Base-by-base conservation (phyloP, 2,329 filamentous ascomycete genomes). In the Botryotinia calthae region DNA sequence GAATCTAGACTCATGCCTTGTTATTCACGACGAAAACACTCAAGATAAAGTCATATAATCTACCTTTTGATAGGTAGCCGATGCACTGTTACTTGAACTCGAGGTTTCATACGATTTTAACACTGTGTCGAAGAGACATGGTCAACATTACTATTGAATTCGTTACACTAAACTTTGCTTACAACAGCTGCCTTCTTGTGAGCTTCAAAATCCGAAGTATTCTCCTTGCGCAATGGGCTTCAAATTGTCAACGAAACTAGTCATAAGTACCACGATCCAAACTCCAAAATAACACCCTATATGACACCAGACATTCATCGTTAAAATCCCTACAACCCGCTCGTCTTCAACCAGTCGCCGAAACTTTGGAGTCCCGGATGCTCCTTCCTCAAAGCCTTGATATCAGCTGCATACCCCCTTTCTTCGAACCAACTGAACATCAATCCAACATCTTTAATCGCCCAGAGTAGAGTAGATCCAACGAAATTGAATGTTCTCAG, bases 291-390 rank as follows among this genome's bases (percentile, higher is more conserved):
- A 63, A 34, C 31, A 46, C 68, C 58, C 16, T 59, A 56, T 28
- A 31, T 54, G 6, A 42, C 22, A 22, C n/a, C 46, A 8, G 16
- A 31, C 8, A 40, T 61, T 28, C 28, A 70, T 72, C 37, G 37
- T 42, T 28, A 72, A 16, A 37, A 16, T 42, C 8, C 12, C 28
- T 70, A 62, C 37, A 72, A 58, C 4, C 34, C 37, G 74, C 83
- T 82, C 77, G 82, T 81, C 77, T 80, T 79, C 74, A 86, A 58
- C 84, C 84, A 86, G 25, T 80, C 81, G 73, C 82, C 82, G 73
- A 86, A 84, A 70, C 82, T 81, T 75, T 82, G 81, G 74, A 87
- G 73, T 70, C 80, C 79, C 1, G 82, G 82, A 78, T 86, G 81
- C 74, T 82, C 80, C 74, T 81, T 79, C 78, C 78, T 83, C 78